Evolutionary conservation across 768 basidiomycete species (phyloP).

Genomic region (Tulasnella sp.): DNA sequence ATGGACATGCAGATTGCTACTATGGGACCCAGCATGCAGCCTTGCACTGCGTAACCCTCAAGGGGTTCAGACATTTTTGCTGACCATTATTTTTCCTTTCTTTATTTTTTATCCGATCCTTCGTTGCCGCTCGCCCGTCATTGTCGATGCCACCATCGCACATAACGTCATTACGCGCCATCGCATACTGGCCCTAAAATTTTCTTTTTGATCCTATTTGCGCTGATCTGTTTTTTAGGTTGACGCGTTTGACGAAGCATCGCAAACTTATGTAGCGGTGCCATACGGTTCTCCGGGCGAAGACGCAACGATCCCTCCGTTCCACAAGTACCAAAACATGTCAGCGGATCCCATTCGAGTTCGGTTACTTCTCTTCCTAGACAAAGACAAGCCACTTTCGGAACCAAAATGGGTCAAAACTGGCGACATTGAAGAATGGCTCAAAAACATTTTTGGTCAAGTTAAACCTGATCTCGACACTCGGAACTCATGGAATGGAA

Average conservation of each 20-base stretch:
- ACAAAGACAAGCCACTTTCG: conserved; percentile 75
- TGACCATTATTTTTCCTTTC: conserved; percentile 3
- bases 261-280: conserved; percentile 56
- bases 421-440: conserved; percentile 89
- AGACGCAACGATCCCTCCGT: conserved; percentile 62
- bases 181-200: neutral
- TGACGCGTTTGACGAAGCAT: conserved; percentile 57
- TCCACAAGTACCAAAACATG: conserved; percentile 26
- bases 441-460: conserved; percentile 66
- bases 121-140: no score
- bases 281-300: conserved; percentile 25
- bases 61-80: conserved; percentile 8
- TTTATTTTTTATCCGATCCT: no score
- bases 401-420: conserved; percentile 96
- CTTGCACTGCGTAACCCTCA: conserved; percentile 13
- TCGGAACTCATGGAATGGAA: conserved; percentile 64
- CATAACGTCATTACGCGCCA: no score
- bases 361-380: conserved; percentile 64
- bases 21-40: no score
- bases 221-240: conserved; percentile 34
- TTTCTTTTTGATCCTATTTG: neutral
- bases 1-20: no score
- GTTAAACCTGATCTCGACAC: conserved; percentile 16
- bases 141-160: no score
- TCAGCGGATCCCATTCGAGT: conserved; percentile 27